Evolutionary conservation across 441 rosid species (phyloP), one percentile per base, ranked within the genome.

Genomic region (Erysimum pusillum): DNA sequence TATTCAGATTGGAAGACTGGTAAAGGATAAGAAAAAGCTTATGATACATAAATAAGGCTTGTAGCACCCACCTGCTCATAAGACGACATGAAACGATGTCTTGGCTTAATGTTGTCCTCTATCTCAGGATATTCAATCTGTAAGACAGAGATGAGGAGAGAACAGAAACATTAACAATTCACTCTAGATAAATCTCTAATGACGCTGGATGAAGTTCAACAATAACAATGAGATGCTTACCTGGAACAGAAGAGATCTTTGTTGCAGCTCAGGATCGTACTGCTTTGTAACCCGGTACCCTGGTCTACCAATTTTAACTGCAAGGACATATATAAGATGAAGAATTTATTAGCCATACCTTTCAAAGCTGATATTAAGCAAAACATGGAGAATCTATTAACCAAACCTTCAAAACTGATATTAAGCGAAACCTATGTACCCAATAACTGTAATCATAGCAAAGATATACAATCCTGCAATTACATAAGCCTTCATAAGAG

Each of bases 41-140:
- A 52, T 4, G 7, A 76, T 7, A 14, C 3, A 6, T 5, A 63
- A 28, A 1, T 0, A 51, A 22, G 25, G 13, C 25, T 67, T 44
- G 51, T 48, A 49, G 62, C 39, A 41, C 67, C 13, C 67, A 89
- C 98, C 97, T 94, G 98, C 86, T 95, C 97, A 81, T 74, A 90
- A 54, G 99, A 88, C 49, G 99, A 92, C 99, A 95, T 93, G 77
- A 95, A 91, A 51, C 98, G 91, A 65, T 93, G 97, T 73, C 96
- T 87, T 18, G 98, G 99, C 84, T 85, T 95, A 25, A 87, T 42
- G 68, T 88, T 87, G 77, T 93, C 99, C 79, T 91, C 99, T 76
- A 95, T 95, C 81, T 95, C 99, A 61, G 98, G 98, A 85, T 95
- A 95, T 65, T 95, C 99, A 73, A 95, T 95, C 98, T 94, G 81